Conservation (phyloP, 2,329 filamentous ascomycete genomes). For the Fulvia fulva region DNA sequence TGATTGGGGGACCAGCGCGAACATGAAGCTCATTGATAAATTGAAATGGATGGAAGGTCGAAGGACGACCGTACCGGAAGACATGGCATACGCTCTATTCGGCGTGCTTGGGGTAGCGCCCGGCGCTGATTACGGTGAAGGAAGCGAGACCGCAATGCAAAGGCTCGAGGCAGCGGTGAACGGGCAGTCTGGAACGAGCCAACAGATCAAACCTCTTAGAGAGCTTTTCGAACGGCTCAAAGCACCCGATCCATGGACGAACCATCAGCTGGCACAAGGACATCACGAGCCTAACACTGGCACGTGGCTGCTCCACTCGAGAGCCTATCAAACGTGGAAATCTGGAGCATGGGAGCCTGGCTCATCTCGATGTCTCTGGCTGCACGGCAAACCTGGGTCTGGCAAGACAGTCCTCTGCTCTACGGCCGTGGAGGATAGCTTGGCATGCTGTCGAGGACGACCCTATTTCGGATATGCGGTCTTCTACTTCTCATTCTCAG, state of each 20-base stretch:
- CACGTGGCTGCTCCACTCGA: constrained; percentile 7
- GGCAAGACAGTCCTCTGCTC: constrained; percentile 26
- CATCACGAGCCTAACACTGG: constrained; percentile 9
- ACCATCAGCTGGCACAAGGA: constrained; percentile 10
- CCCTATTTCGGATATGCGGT: constrained; percentile 8
- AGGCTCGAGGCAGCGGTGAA: constrained; percentile 2
- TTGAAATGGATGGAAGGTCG: constrained; percentile 13
- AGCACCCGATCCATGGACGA: constrained; percentile 16
- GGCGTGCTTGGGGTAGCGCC: constrained; percentile 14
- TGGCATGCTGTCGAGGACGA: constrained; percentile 4
- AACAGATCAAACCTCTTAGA: background rate
- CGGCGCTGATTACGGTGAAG: constrained; percentile 16
- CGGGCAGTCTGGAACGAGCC: background rate
- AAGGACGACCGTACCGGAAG: constrained; percentile 10
- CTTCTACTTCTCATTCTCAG: constrained; percentile 27
- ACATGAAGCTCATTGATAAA: constrained; percentile 5
- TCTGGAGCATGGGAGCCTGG: background rate
- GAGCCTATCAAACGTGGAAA: constrained; percentile 10
- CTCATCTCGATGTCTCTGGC: constrained; percentile 8
- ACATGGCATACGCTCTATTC: constrained; percentile 16
- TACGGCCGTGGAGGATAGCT: constrained; percentile 20
- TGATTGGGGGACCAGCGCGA: constrained; percentile 3
- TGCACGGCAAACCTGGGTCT: constrained; percentile 23
- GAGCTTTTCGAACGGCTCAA: constrained; percentile 6
- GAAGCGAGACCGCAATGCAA: constrained; percentile 4